These are phyloP conservation scores for Entrophospora sp. DNA, from an alignment of 192 early-diverging fungal species.

Conservation along the genomic window DNA sequence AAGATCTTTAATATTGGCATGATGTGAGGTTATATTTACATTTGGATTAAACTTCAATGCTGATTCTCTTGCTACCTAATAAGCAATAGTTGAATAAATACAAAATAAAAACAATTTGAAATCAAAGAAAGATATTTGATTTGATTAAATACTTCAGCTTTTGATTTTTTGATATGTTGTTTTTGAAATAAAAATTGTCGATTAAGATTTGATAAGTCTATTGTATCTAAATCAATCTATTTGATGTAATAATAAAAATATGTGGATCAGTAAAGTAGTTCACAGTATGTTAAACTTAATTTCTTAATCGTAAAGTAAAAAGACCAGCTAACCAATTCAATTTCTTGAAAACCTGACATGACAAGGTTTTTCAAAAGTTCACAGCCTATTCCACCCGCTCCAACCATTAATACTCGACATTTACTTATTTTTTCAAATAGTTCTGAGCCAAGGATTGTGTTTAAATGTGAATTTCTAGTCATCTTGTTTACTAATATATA, in stretches of 20 bases:
- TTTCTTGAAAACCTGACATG: constrained; percentile 73
- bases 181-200: constrained; percentile 98
- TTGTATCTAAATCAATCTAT: constrained; percentile 95
- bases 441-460: constrained; percentile 21
- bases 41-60: constrained; percentile 80
- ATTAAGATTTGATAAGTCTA: constrained; percentile 97
- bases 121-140: too few species aligned
- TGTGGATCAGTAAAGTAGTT: not conserved
- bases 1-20: constrained; percentile 83
- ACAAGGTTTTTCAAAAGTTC: constrained; percentile 95
- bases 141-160: constrained; percentile 72
- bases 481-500: too few species aligned
- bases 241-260: not conserved
- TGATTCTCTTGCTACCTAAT: constrained; percentile 69
- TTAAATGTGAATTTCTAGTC: constrained; percentile 22
- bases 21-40: constrained; percentile 63
- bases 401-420: constrained; percentile 56
- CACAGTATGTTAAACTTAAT: not conserved
- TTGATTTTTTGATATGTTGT: constrained; percentile 85
- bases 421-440: constrained; percentile 23
- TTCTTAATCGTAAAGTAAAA: not conserved
- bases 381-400: constrained; percentile 96
- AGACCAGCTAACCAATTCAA: constrained; percentile 55
- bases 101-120: not conserved
- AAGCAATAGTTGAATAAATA: not conserved